A percentile compares a stretch with the other conserved stretches of the same genome.
phyloP scores from a whole-genome alignment of 2,329 filamentous ascomycete species.

The Dactylonectria macrodidyma region DNA sequence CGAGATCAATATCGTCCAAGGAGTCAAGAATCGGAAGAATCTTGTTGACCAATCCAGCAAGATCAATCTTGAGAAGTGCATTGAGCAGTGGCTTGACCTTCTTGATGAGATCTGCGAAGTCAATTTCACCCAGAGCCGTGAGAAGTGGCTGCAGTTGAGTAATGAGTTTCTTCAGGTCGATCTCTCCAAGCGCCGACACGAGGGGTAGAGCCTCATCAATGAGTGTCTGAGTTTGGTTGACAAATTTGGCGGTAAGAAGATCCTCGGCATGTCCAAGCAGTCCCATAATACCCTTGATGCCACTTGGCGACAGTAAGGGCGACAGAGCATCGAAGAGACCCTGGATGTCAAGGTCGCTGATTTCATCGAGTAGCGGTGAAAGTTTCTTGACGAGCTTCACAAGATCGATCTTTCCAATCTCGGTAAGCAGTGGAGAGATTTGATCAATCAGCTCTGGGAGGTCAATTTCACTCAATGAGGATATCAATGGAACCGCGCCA shows the following conservation, averaged over 20 bases:
- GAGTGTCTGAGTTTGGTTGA: constrained; percentile 50
- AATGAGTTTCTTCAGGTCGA: constrained; percentile 55
- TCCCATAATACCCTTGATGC: constrained; percentile 52
- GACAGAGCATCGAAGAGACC: constrained; percentile 51
- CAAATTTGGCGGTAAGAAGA: constrained; percentile 50
- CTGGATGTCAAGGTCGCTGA: constrained; percentile 52
- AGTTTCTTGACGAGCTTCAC: constrained; percentile 48
- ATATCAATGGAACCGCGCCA: constrained; percentile 47
- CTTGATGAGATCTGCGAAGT: constrained; percentile 51
- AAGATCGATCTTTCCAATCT: constrained; percentile 51
- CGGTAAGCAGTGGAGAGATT: constrained; percentile 50
- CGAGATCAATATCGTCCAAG: constrained; percentile 52
- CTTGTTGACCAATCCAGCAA: constrained; percentile 48
- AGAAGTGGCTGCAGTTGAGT: constrained; percentile 50
- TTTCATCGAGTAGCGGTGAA: constrained; percentile 49
- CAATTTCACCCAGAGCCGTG: constrained; percentile 51
- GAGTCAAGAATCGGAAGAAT: constrained; percentile 51
- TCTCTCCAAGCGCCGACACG: constrained; percentile 51
- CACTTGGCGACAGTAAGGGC: constrained; percentile 53
- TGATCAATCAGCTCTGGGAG: constrained; percentile 46
- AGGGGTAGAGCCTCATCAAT: constrained; percentile 56
- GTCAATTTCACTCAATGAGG: constrained; percentile 39
- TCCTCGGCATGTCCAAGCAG: constrained; percentile 54
- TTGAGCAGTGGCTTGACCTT: constrained; percentile 51
- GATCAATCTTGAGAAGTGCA: constrained; percentile 49